These are phyloP conservation scores for Porcisia hertigi DNA, from an alignment of 208 protist species.

Conservation along the genomic window DNA sequence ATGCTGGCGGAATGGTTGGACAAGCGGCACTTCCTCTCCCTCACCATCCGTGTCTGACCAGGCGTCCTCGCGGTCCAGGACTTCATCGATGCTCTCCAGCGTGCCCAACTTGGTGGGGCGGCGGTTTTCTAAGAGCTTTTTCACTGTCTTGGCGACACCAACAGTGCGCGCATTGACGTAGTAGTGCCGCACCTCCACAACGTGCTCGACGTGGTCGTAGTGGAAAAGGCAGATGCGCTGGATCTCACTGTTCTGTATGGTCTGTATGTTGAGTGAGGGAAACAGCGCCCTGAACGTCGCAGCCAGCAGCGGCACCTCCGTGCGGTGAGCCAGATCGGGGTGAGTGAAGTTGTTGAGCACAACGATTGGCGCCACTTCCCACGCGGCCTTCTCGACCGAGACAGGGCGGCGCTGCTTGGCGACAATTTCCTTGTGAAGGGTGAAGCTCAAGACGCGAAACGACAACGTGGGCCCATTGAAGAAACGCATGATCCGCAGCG, in stretches of 20 bases:
- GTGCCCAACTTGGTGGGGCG: conserved; percentile 80
- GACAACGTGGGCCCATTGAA: conserved; percentile 89
- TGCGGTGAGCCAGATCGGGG: conserved; percentile 54
- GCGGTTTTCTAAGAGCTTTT: conserved; percentile 88
- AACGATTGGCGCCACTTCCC: conserved; percentile 87
- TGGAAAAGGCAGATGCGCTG: conserved; percentile 88
- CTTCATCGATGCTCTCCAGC: conserved; percentile 75
- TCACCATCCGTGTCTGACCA: conserved; percentile 92
- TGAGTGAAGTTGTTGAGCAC: conserved; percentile 93
- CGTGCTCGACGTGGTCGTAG: conserved; percentile 85
- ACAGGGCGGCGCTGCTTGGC: conserved; percentile 74
- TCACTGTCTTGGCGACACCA: conserved; percentile 80
- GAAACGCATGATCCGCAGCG: conserved; percentile 90
- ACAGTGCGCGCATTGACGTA: conserved; percentile 81
- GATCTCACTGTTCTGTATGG: conserved; percentile 77
- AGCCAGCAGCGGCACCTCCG: conserved; percentile 81
- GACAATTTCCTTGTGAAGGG: conserved; percentile 80
- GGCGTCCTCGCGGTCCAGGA: conserved; percentile 81
- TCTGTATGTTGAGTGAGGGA: conserved; percentile 80
- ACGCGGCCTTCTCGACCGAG: conserved; percentile 58
- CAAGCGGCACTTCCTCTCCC: conserved; percentile 88
- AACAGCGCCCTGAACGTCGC: conserved; percentile 88
- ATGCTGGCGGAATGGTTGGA: conserved; percentile 86
- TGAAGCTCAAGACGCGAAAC: conserved; percentile 89
- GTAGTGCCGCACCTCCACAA: conserved; percentile 92